Evolutionary conservation across 2,329 filamentous ascomycete genomes (phyloP), one percentile per base, ranked within the genome.

Genomic region (Xylariales sp.): DNA sequence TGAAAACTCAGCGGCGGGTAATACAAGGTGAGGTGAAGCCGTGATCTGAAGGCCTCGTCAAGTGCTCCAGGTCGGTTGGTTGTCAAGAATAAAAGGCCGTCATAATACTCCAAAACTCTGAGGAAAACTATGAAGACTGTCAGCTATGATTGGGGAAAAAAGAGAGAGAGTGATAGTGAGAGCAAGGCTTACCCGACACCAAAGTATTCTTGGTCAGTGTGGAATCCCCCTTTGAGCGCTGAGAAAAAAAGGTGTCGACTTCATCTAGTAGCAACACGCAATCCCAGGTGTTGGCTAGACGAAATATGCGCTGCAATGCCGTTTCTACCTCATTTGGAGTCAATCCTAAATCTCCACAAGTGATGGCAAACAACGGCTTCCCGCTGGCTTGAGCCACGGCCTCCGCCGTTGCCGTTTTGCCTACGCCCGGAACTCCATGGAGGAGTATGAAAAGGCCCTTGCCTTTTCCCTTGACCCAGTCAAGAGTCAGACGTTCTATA

Each of bases 11-110:
- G n/a, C 23, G 23, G 23, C n/a, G 23, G 23, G 16, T 33, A 33
- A 12, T 33, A 10, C 8, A 48, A 17, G 11, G 41, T 48, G 16
- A 56, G 38, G 31, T 56, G 43, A 32, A 56, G 48, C 10, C 52
- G 42, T 0, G 48, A 55, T 21, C 42, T 42, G 4, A 57, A 41
- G 2, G 52, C 52, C 4, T 50, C 37, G 20, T 35, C 33, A 13
- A 24, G 14, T 6, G 6, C 7, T 12, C 11, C 16, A 12, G 25
- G 6, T n/a, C 20, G 18, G 20, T 35, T 35, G 6, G 33, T 35
- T 5, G 33, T 35, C n/a, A 35, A n/a, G 21, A 35, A 11, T 13
- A 35, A 12, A 14, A 25, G 23, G 10, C 33, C 33, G 23, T 35
- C 18, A 24, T 24, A 35, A 14, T 35, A 35, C 13, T 35, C 33